Base-by-base conservation (phyloP, 2,329 filamentous ascomycete genomes). In the Uncinocarpus reesii region DNA sequence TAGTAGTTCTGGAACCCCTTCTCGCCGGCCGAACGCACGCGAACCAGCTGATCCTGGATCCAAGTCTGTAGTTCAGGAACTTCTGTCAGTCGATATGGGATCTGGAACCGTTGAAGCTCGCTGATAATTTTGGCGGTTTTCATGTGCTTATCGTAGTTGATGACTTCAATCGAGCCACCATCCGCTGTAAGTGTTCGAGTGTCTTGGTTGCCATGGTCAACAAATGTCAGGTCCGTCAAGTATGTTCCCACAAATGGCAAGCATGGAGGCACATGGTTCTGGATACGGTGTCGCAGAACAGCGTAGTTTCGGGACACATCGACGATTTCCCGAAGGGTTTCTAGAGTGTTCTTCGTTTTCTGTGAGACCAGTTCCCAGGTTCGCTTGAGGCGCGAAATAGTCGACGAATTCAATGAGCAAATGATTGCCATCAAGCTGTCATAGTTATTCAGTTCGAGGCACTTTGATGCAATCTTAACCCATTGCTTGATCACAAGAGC, bases 81-180 rank as follows among this genome's bases (percentile, higher is more conserved):
- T 60, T 92, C 84, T 1, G 77, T 77, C 15, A 98, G 76, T 5
- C 83, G 79, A 64, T 96, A 96, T 0, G 89, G 87, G 16, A 95
- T 86, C 67, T 98, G 92, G 71, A 96, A 96, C 15, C 89, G 83
- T 65, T 98, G 92, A 6, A 98, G 77, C 58, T 96, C 90, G 54
- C 86, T 86, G 58, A 98, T 94, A 61, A 96, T 93, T 67, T 89
- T 92, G 38, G 90, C 89, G 2, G 89, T 96, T 57, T 88, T 86
- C 58, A 81, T 84, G 64, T 96, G 88, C 70, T 96, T 96, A 73
- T 96, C 90, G 59, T 95, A 96, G 68, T 98, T 98, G 74, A 98
- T 87, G 26, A 96, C 86, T 0, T 81, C 80, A 58, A 86, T 76
- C 21, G 49, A 80, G 23, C 71, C 69, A 24, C 80, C 76, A n/a